phyloP scores from a whole-genome alignment of 139 green algal genomes.

The Chlorokybus atmophyticus region DNA sequence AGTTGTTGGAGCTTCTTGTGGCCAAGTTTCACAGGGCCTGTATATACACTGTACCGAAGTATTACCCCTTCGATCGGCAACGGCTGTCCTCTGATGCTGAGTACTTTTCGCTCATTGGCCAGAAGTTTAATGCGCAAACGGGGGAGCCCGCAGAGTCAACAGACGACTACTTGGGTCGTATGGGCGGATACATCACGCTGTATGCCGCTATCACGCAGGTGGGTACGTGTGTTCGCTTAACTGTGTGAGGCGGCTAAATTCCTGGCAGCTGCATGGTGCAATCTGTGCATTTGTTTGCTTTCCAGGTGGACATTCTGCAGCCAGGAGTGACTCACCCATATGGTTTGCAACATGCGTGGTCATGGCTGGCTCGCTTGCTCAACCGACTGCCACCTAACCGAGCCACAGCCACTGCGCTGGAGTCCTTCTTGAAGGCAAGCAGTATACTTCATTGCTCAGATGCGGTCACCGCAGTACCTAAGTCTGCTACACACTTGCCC shows the following conservation, averaged over 20 bases:
- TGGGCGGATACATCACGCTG: conserved; percentile 28
- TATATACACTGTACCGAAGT: conserved; percentile 31
- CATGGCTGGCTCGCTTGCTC: conserved; percentile 28
- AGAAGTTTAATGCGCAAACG: neutral
- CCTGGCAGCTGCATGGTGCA: no score
- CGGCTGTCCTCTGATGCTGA: conserved; percentile 5
- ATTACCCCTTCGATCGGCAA: conserved; percentile 16
- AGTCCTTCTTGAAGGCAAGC: conserved; percentile 29
- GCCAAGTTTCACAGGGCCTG: conserved; percentile 25
- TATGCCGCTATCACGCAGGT: conserved; percentile 33
- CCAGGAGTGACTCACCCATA: conserved; percentile 8
- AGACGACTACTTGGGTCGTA: conserved; percentile 21
- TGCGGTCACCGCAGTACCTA: neutral
- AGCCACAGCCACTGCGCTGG: conserved; percentile 14
- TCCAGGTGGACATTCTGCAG: neutral
- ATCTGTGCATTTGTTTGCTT: neutral
- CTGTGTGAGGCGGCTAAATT: no score
- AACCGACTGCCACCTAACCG: conserved; percentile 36
- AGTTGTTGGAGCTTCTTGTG: conserved; percentile 20
- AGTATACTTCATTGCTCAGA: no score
- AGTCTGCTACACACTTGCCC: neutral
- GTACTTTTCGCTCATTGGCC: conserved; percentile 19
- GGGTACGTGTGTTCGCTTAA: neutral
- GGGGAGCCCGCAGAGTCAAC: conserved; percentile 12
- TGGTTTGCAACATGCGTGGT: conserved; percentile 23